Evolutionary conservation across 2,329 filamentous ascomycete genomes (phyloP), one percentile per base, ranked within the genome.

Genomic region (Fusarium sp.): DNA sequence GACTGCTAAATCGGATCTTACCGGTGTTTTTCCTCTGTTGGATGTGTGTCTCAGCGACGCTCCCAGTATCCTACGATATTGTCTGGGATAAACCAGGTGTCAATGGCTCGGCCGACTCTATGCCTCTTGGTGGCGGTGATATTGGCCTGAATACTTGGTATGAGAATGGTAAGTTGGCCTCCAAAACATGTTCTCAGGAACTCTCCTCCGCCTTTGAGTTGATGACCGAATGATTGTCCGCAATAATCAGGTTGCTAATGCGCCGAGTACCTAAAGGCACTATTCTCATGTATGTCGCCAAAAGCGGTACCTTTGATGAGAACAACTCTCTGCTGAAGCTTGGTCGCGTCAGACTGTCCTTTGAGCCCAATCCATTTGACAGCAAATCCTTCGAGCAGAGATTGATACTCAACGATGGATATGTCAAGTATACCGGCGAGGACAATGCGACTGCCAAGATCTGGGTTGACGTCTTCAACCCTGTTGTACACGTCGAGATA

Each of bases 281-380:
- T 0, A 54, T 64, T 23, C 58, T 64, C 18, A 45, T 64, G 45
- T 64, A 64, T 4, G 2, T 64, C 9, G 60, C 60, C 14, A 64
- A 64, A 23, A 64, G 60, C 12, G 58, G 60, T 0, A 64, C 60
- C 6, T 63, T 64, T 44, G 60, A 64, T 7, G 58, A 63, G 45
- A 64, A 64, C 14, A 64, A 64, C 15, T 62, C 57, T 17, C 38
- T 63, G 35, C 18, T 64, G 4, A 64, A 64, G 13, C 60, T 64
- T 7, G 60, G 60, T 7, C 60, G 58, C 2, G 18, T 64, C 45
- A 63, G 45, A 23, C 10, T 64, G 3, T 63, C 60, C 0, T 63
- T 64, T 15, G 60, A 64, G 1, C 60, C 58, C 5, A 63, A 64
- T n/a, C 58, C 58, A 0, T 55, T 64, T 3, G 38, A 45, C 10